A percentile compares a stretch with the other conserved stretches of the same genome.
phyloP scores from a whole-genome alignment of 257 asterid species.

The Asclepias syriaca region DNA sequence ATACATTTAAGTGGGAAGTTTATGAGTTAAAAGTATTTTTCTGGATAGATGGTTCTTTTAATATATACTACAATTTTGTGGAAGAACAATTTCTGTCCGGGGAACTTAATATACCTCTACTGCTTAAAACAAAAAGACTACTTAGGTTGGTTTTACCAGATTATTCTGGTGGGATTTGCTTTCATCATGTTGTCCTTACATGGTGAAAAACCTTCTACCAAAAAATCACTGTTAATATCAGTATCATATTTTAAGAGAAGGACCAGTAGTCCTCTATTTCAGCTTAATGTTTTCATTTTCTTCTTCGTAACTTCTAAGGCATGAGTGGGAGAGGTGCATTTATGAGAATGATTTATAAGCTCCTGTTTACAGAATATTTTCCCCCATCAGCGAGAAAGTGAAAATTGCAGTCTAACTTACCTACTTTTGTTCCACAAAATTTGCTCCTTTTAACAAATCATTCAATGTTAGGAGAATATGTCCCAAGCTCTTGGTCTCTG shows the following conservation, averaged over 20 bases:
- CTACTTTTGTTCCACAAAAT: slow-evolving; percentile 16
- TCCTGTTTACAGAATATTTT: neutral
- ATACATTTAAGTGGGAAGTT: neutral
- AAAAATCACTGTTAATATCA: neutral
- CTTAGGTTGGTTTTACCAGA: neutral
- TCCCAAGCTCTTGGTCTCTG: slow-evolving; percentile 92
- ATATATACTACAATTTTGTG: neutral
- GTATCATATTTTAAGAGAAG: neutral
- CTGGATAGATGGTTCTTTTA: neutral
- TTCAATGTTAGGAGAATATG: slow-evolving; percentile 65
- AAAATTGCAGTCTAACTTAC: slow-evolving; percentile 6
- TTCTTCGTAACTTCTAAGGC: neutral
- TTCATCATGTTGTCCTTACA: neutral
- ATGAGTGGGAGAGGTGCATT: neutral
- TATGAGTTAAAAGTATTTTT: neutral
- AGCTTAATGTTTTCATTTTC: neutral
- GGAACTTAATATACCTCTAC: neutral
- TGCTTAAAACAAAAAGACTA: neutral
- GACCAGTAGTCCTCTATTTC: neutral
- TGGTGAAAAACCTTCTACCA: neutral
- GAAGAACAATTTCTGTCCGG: neutral
- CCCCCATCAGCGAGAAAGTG: neutral
- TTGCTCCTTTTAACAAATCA: slow-evolving; percentile 21
- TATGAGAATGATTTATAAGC: neutral
- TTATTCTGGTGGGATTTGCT: neutral